These are phyloP conservation scores for Spergularia bocconei DNA, from an alignment of 148 eudicot species.

Conservation along the genomic window DNA sequence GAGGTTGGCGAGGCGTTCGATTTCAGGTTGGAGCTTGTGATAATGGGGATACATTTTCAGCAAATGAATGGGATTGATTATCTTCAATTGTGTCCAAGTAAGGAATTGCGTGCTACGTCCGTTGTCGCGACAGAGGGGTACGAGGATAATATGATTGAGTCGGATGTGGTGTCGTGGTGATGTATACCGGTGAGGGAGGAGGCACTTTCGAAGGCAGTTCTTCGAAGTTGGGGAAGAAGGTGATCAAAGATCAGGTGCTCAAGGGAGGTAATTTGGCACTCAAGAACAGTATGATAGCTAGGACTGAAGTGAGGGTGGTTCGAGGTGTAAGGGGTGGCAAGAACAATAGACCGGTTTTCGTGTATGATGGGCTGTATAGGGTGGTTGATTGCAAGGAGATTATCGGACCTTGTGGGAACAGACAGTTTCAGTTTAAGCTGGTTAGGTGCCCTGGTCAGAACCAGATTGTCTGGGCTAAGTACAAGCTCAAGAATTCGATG, in stretches of 20 bases:
- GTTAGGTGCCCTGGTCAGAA: constrained; percentile 14
- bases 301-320: constrained; percentile 21
- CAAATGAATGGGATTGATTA: constrained; percentile 13
- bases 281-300: constrained; percentile 9
- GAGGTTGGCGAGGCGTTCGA: constrained; percentile 19
- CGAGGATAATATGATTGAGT: neutral
- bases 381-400: constrained; percentile 7
- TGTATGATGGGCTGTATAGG: constrained; percentile 31
- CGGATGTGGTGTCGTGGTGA: constrained; percentile 5
- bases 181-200: constrained; percentile 27
- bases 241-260: constrained; percentile 15
- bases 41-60: constrained; percentile 16
- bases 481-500: neutral
- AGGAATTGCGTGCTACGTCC: constrained; percentile 1
- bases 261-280: constrained; percentile 27
- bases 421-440: constrained; percentile 6
- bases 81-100: neutral
- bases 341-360: neutral
- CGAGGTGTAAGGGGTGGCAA: constrained; percentile 16
- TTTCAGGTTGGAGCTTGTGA: constrained; percentile 9
- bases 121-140: constrained; percentile 28
- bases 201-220: neutral
- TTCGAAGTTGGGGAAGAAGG: neutral
- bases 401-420: neutral
- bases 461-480: constrained; percentile 16